Base-by-base conservation (phyloP, 2,329 filamentous ascomycete genomes). In the Trichoderma semiorbis region DNA sequence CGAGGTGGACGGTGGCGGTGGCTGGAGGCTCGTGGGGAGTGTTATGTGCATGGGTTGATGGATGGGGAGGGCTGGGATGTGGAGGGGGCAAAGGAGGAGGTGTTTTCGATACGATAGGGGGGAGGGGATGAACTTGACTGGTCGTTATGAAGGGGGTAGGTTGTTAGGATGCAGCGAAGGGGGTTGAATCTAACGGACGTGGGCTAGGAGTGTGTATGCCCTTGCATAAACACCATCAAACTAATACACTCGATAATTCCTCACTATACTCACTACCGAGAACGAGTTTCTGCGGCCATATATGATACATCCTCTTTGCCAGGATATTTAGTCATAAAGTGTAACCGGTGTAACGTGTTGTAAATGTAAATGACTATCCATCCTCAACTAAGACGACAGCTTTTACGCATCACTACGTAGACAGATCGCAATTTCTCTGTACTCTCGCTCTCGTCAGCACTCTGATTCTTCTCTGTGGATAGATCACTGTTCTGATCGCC, bases 41-140 rank as follows among this genome's bases (percentile, higher is more conserved):
- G 80, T 43, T 82, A 82, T 71, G 78, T 80, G 3, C 79, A 81
- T 70, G 80, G 81, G 1, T 69, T 82, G 63, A 82, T 82, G 81
- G 74, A 78, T 36, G 80, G 80, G 1, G 80, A 82, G 72, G 77
- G 74, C 3, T 73, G 80, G 70, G 68, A 73, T 16, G 69, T 72
- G 7, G 73, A 76, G 7, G 75, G 72, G 11, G n/a, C 73, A 1
- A 57, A 74, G 6, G 75, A 80, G 24, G 78, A 81, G 58, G 75
- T 76, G 57, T 81, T 81, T 75, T 69, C 75, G 2, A 77, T 81
- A 58, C 65, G 64, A 10, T 69, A 43, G 50, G 11, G 18, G 12
- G 62, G 6, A 18, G 7, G 62, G 2, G 36, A 24, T 11, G 60
- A 28, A 11, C 1, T 8, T 26, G 34, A 43, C 7, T 18, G 34